Conservation (phyloP, 2,329 filamentous ascomycete species). For the Aspergillus luchuensis region DNA sequence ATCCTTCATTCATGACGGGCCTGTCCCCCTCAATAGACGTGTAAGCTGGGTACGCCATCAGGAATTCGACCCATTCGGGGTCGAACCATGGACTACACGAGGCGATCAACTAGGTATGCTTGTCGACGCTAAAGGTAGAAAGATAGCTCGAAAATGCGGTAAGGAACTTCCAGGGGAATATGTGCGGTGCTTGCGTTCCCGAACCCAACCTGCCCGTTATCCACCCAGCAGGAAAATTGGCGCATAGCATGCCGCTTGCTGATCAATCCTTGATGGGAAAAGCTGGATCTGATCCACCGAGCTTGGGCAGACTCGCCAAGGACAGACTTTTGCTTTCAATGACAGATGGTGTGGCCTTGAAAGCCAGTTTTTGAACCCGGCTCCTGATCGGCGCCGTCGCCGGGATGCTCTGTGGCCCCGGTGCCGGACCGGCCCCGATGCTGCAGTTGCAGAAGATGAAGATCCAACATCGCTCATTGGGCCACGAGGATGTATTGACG, state of each 20-base stretch:
- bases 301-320: background rate
- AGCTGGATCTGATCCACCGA: background rate
- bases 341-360: background rate
- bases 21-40: background rate
- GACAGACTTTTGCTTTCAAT: background rate
- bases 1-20: background rate
- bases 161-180: background rate
- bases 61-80: background rate
- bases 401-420: background rate
- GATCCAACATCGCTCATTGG: conserved; percentile 1
- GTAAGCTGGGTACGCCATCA: background rate
- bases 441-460: background rate
- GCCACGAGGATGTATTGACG: background rate
- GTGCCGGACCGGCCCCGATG: conserved; percentile 6
- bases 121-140: background rate
- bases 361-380: background rate
- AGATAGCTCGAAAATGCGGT: background rate
- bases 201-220: background rate
- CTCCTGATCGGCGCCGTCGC: conserved; percentile 6
- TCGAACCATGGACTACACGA: background rate
- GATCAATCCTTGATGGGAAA: background rate
- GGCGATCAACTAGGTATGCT: background rate
- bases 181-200: background rate
- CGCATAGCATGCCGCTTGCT: background rate
- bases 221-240: background rate